phyloP scores from a whole-genome alignment of 306 rosid species.

The Fagus sylvatica region DNA sequence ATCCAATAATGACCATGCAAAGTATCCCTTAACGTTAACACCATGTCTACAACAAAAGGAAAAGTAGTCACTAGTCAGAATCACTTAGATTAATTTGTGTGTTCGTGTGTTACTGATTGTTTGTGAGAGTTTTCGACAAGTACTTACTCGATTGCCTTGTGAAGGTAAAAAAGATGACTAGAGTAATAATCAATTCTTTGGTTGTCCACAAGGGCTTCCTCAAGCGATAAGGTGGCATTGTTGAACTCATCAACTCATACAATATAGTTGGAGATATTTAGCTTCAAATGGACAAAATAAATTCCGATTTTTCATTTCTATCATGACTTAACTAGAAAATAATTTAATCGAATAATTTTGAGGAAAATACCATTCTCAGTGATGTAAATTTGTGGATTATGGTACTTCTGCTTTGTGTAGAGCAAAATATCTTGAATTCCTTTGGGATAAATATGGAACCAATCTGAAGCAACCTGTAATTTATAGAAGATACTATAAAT shows the following conservation, averaged over 20 bases:
- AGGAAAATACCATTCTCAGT: background rate
- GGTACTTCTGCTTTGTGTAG: conserved; percentile 19
- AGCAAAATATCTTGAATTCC: conserved; percentile 33
- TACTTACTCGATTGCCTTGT: conserved; percentile 53
- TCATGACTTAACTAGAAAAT: no score
- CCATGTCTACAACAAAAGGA: conserved; percentile 41
- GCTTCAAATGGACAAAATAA: background rate
- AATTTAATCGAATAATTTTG: no score
- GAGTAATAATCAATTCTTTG: conserved; percentile 44
- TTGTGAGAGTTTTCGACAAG: background rate
- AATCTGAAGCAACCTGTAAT: conserved; percentile 19
- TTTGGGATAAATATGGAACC: conserved; percentile 23
- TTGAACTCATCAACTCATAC: conserved; percentile 55
- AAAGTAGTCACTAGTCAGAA: background rate
- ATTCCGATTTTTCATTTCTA: no score
- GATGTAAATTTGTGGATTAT: conserved; percentile 20
- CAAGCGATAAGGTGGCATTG: conserved; percentile 43
- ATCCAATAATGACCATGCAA: conserved; percentile 72
- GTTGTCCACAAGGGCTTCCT: conserved; percentile 35
- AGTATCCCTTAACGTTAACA: conserved; percentile 68
- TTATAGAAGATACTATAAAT: background rate
- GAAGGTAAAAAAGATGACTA: conserved; percentile 44
- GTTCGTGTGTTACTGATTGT: background rate
- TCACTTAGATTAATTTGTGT: background rate
- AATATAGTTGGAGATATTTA: background rate